Percentiles rank a stretch among this genome's conserved stretches.
phyloP scores from a whole-genome alignment of 768 basidiomycete species.

The Psilocybe subaeruginosa region DNA sequence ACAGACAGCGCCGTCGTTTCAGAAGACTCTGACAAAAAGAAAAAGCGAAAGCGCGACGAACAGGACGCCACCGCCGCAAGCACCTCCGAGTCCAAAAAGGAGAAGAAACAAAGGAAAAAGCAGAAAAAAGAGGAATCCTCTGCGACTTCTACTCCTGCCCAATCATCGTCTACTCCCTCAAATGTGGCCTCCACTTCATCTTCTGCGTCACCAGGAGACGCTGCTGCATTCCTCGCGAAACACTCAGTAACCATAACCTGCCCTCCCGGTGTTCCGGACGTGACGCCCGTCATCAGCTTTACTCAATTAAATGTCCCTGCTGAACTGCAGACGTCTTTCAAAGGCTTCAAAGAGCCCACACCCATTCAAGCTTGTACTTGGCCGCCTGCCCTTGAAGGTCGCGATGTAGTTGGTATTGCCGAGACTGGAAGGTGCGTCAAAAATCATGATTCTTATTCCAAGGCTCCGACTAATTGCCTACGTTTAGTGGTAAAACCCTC shows the following conservation, averaged over 20 bases:
- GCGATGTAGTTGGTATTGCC: slow-evolving; percentile 94
- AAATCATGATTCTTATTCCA: neutral
- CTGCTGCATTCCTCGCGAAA: slow-evolving; percentile 66
- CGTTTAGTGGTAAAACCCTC: slow-evolving; percentile 86
- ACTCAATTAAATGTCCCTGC: slow-evolving; percentile 67
- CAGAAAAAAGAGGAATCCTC: slow-evolving; percentile 35
- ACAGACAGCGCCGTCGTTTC: neutral
- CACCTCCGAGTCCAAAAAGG: slow-evolving; percentile 27
- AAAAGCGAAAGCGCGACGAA: slow-evolving; percentile 35
- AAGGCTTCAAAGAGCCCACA: slow-evolving; percentile 82
- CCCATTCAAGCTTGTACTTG: slow-evolving; percentile 96
- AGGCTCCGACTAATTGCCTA: slow-evolving; percentile 2
- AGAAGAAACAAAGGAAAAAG: slow-evolving; percentile 49
- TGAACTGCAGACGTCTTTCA: slow-evolving; percentile 63
- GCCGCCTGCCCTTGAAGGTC: slow-evolving; percentile 81
- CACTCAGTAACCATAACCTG: slow-evolving; percentile 77
- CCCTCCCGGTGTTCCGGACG: slow-evolving; percentile 43
- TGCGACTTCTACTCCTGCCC: slow-evolving; percentile 18
- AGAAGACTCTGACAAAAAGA: slow-evolving; percentile 32
- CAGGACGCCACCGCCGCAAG: slow-evolving; percentile 8
- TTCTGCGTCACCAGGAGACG: slow-evolving; percentile 38
- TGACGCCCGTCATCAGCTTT: slow-evolving; percentile 76
- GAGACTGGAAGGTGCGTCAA: slow-evolving; percentile 82
- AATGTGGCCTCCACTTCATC: slow-evolving; percentile 21
- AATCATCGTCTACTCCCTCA: slow-evolving; percentile 19